Conservation (phyloP, 2,329 filamentous ascomycete genomes). For the Dactylonectria estremocensis region DNA sequence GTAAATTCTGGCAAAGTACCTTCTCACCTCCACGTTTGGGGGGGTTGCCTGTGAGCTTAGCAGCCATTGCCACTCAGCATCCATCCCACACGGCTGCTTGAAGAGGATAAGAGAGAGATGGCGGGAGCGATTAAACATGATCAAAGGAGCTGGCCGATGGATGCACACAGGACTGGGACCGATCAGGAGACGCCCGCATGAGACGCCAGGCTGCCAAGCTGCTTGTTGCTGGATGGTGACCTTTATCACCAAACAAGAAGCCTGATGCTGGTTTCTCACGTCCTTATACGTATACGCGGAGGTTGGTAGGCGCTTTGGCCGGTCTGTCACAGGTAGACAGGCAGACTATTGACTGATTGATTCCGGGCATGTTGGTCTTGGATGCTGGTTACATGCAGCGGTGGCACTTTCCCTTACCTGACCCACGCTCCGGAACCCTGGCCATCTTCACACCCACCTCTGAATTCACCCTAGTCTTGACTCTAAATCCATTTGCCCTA, state of each 20-base stretch:
- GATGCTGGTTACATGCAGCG: background rate
- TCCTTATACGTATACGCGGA: background rate
- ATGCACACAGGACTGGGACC: background rate
- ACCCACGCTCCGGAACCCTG: slow-evolving; percentile 8
- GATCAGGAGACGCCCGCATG: background rate
- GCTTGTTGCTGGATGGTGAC: background rate
- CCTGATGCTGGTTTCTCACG: background rate
- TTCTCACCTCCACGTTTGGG: background rate
- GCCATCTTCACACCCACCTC: slow-evolving; percentile 9
- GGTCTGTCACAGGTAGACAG: too few species aligned
- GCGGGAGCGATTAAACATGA: background rate
- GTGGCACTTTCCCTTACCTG: slow-evolving; percentile 8
- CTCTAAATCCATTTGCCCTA: background rate
- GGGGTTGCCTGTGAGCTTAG: background rate
- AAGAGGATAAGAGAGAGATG: background rate
- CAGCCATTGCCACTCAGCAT: background rate
- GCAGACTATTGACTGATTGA: too few species aligned
- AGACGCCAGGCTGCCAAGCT: background rate
- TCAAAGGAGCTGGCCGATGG: background rate
- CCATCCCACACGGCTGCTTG: background rate
- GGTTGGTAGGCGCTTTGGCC: background rate
- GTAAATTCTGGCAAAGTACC: background rate
- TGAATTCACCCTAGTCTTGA: background rate
- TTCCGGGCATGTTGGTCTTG: background rate
- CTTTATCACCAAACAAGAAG: background rate